These are phyloP conservation scores for Termitomyces sp. DNA, from an alignment of 768 basidiomycete genomes.

Conservation along the genomic window DNA sequence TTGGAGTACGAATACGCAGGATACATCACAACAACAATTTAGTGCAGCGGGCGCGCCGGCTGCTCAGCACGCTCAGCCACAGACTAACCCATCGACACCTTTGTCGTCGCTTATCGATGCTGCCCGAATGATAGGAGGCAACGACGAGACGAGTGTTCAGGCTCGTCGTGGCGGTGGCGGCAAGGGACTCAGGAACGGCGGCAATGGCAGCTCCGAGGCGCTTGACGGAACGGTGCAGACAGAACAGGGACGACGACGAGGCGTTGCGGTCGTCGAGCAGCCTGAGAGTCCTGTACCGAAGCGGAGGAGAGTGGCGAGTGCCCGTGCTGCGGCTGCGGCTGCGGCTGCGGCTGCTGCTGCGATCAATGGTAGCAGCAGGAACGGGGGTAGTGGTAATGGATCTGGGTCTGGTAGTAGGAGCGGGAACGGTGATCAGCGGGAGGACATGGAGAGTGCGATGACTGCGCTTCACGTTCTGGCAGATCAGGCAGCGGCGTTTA, in stretches of 20 bases:
- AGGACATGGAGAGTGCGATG: conserved; percentile 25
- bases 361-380: neutral
- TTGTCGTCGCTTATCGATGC: conserved; percentile 55
- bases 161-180: conserved; percentile 24
- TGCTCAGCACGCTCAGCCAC: conserved; percentile 9
- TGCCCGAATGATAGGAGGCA: conserved; percentile 45
- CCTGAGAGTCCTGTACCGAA: conserved; percentile 30
- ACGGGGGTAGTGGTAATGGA: neutral
- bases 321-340: conserved; percentile 2
- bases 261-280: conserved; percentile 19
- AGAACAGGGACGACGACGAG: conserved; percentile 11
- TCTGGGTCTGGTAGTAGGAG: neutral
- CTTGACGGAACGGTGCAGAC: neutral
- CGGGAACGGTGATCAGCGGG: conserved; percentile 6
- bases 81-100: conserved; percentile 43
- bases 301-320: conserved; percentile 22
- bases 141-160: conserved; percentile 19
- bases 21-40: conserved; percentile 11
- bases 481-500: conserved; percentile 59
- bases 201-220: conserved; percentile 11
- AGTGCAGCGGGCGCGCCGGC: neutral
- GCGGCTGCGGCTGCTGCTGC: neutral
- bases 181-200: conserved; percentile 6
- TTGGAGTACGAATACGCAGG: neutral
- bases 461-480: conserved; percentile 70